These are phyloP conservation scores for Plasmodium ovale DNA, from an alignment of 169 alveolate genomes.

Conservation along the genomic window DNA sequence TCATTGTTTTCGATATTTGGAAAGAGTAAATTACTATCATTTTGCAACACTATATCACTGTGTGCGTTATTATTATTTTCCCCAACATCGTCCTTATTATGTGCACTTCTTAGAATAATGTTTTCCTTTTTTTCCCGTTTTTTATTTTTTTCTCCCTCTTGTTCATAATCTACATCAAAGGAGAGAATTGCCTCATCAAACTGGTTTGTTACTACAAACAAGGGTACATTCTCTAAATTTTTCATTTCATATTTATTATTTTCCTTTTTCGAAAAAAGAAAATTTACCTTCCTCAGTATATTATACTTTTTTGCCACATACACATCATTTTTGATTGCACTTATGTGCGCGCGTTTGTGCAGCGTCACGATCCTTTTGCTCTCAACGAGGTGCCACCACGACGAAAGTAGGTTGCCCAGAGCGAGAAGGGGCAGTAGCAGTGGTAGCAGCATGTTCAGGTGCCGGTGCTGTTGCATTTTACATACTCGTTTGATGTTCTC, in stretches of 20 bases:
- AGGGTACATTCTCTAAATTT: slow-evolving; percentile 65
- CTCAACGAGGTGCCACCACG: not conserved
- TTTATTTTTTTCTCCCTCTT: not conserved
- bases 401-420: no score
- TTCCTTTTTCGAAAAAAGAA: slow-evolving; percentile 35
- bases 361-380: slow-evolving; percentile 16
- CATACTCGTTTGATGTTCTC: no score
- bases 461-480: no score
- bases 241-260: slow-evolving; percentile 57
- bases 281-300: slow-evolving; percentile 25
- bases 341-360: slow-evolving; percentile 14
- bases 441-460: no score
- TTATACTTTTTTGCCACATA: slow-evolving; percentile 5
- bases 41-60: not conserved
- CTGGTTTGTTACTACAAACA: slow-evolving; percentile 60
- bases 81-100: not conserved
- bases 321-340: slow-evolving; percentile 28
- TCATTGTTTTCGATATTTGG: slow-evolving; percentile 37
- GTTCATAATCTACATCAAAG: slow-evolving; percentile 13
- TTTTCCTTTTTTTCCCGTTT: not conserved
- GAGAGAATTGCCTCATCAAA: slow-evolving; percentile 60
- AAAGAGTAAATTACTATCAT: slow-evolving; percentile 10
- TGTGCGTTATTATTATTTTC: not conserved
- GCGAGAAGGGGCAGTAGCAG: no score
- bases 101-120: not conserved